Base-by-base conservation (phyloP, 2,329 filamentous ascomycete genomes). In the Epichloe brachyelytri region DNA sequence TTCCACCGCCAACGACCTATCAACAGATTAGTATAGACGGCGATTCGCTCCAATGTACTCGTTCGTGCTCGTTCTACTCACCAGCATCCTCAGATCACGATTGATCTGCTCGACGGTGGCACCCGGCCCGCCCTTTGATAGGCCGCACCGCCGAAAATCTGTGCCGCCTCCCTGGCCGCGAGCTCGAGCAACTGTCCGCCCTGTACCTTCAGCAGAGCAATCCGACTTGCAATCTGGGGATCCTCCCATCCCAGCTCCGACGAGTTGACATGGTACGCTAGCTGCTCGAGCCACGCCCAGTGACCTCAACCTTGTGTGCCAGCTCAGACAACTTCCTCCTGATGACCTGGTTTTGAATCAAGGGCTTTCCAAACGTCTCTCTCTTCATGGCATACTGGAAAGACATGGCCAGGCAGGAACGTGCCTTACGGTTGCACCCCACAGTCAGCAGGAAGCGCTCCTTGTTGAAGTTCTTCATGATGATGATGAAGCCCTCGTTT, bases 241-340 rank as follows among this genome's bases (percentile, higher is more conserved):
- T 51, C 70, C 58, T 55, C 54, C 53, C 57, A 57, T 17, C 59
- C 60, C 0, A 55, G 50, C 3, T 57, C 38, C 51, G 58, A 52
- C 22, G 52, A 12, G 36, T 75, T 68, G 43, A 77, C 67, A 44
- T 78, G 75, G 59, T 75, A 78, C 5, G 76, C 77, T 3, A 83
- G 65, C 59, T 82, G 78, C 57, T 83, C 80, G 52, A 83, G 62
- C 66, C 79, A 82, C 0, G 79, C 76, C 63, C 77, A 79, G 44
- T 79, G 76, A 0, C 76, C 55, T 83, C 80, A n/a, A 83, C 73
- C 56, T 76, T 71, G 11, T 76, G 68, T 0, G 77, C 78, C 48
- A 82, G 71, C 37, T 74, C 78, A n/a, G 76, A 72, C 14, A 83
- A 69, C 59, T 83, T 83, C 19, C 73, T 68, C 17, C 75, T 71